Base-by-base conservation (phyloP, 306 rosid genomes). In the Vigna radiata region DNA sequence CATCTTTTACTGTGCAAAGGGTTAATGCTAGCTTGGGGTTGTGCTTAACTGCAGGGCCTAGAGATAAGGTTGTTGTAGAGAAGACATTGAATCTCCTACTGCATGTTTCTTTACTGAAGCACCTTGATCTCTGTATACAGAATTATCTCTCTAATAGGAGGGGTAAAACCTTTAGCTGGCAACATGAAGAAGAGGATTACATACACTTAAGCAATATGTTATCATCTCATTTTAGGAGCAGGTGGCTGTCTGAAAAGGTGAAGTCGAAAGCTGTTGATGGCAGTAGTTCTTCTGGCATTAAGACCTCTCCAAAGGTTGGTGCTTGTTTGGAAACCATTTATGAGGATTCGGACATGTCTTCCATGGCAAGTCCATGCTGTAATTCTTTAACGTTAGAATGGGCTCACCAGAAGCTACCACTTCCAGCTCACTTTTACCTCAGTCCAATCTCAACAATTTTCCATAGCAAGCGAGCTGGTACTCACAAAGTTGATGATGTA, bases 331-430 rank as follows among this genome's bases (percentile, higher is more conserved):
- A 86, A 62, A 90, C 96, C 55, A 92, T 95, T 73, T 83, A 87
- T 78, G 98, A 95, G 85, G 97, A 94, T 77, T 50, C 31, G 8
- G 96, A 90, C 82, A 75, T 68, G 79, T 75, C 91, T 75, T 18
- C 83, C 63, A 15, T 23, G 31, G 63, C 59, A 41, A 56, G 47
- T 63, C 85, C 84, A 18, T 83, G 79, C 61, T 48, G 39, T 82
- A 79, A 84, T 50, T 85, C 93, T 54, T 82, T 89, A 72, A 66
- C 27, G n/a, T 68, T 82, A 50, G 95, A 92, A 83, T 92, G 97
- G 97, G 96, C 93, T 76, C 85, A 77, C 87, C 97, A 95, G 90
- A 88, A 91, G 86, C 81, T 92, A 50, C 98, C 97, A 63, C 89
- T 95, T 88, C 98, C 98, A 8, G 36, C 70, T 70, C 86, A 86